phyloP scores from a whole-genome alignment of 1,284 basidiomycete species.

The Moesziomyces sp. region DNA sequence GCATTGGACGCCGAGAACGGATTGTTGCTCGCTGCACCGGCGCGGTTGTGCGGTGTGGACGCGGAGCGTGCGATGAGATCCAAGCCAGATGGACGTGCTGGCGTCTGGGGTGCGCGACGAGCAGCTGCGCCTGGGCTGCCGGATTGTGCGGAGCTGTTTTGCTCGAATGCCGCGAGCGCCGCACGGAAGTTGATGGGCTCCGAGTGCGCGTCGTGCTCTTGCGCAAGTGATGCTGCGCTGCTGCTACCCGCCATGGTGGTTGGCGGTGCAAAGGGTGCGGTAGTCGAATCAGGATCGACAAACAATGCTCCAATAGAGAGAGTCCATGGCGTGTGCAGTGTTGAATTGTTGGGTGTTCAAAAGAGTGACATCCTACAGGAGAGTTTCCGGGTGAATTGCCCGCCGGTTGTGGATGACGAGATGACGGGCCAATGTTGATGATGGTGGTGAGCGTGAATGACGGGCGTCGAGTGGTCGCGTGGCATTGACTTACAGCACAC shows the following conservation, averaged over 20 bases:
- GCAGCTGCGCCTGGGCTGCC: background rate
- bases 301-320: too few species aligned
- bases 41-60: constrained; percentile 26
- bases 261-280: background rate
- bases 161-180: constrained; percentile 41
- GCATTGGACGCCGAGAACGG: constrained; percentile 7
- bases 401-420: background rate
- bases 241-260: constrained; percentile 13
- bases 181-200: constrained; percentile 47
- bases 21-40: constrained; percentile 6
- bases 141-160: constrained; percentile 3
- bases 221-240: background rate
- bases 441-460: background rate
- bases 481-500: too few species aligned
- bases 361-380: background rate
- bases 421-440: background rate
- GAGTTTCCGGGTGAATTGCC: too few species aligned
- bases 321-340: too few species aligned
- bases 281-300: background rate
- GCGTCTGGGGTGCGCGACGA: constrained; percentile 17
- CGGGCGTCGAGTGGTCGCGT: background rate
- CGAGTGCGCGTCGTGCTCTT: constrained; percentile 6
- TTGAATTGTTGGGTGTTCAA: background rate
- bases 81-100: constrained; percentile 14
- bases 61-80: constrained; percentile 32